Conservation (phyloP, 2,329 filamentous ascomycete genomes). For the Calonectria henricotiae region DNA sequence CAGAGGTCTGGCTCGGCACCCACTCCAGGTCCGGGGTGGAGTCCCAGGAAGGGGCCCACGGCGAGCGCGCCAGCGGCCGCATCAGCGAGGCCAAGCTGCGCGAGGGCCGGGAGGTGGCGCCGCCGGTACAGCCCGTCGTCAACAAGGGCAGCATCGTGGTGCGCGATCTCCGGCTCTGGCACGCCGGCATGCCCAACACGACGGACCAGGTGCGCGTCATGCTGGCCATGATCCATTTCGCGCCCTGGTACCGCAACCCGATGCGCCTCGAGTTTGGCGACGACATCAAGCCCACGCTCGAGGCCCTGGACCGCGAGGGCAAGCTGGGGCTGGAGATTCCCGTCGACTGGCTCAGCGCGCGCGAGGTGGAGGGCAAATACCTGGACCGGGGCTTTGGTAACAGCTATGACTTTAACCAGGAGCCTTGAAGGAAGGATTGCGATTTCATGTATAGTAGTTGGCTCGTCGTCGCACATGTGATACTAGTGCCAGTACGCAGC, state of each 20-base stretch:
- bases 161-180: constrained; percentile 75
- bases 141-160: constrained; percentile 72
- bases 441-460: neutral
- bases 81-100: constrained; percentile 64
- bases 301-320: constrained; percentile 60
- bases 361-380: constrained; percentile 65
- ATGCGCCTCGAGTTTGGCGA: constrained; percentile 72
- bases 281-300: constrained; percentile 65
- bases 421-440: constrained; percentile 36
- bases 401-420: constrained; percentile 74
- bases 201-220: constrained; percentile 69
- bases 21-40: constrained; percentile 59
- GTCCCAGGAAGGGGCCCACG: constrained; percentile 67
- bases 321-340: constrained; percentile 65
- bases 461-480: neutral
- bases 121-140: constrained; percentile 68
- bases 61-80: constrained; percentile 68
- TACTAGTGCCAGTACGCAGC: neutral
- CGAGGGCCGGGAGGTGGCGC: constrained; percentile 56
- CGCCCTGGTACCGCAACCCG: constrained; percentile 71
- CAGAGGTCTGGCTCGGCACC: constrained; percentile 74
- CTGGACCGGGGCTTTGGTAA: constrained; percentile 74
- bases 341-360: constrained; percentile 64
- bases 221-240: constrained; percentile 75
- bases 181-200: constrained; percentile 75